Evolutionary conservation across 345 rosid species (phyloP), one percentile per base, ranked within the genome.

Genomic region (Bruguiera sexangula): DNA sequence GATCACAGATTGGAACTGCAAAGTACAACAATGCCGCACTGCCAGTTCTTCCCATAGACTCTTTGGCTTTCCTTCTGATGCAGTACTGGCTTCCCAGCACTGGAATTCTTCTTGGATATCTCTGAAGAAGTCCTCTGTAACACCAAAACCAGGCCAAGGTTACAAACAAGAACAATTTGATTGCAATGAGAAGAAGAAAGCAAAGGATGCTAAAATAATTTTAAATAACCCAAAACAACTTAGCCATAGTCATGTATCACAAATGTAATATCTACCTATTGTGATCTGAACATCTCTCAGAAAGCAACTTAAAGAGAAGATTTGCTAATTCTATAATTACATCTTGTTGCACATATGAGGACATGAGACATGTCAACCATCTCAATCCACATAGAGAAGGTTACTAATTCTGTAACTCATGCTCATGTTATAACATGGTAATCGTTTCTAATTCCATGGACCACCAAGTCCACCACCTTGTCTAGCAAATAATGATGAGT

Each of bases 11-110:
- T 13, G 59, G 39, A 66, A 37, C 36, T 19, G 65, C 4, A 31
- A 53, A 69, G 62, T 62, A 61, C 39, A 72, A n/a, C 20, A 63
- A 34, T 48, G 32, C 6, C 93, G 65, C 83, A 91, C 97, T 70
- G 88, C 83, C 66, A 94, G 72, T 81, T 91, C 98, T 75, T 94
- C 98, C 98, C 98, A 94, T 27, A 94, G 88, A 84, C 96, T 88
- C 83, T 87, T 91, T 0, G 96, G 97, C 77, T 84, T 89, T 62
- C 88, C 98, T 55, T 88, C 85, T 6, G 93, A 79, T 61, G 97
- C 79, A 21, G 84, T 83, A 76, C 76, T 87, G 18, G 89, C 84
- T 79, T 94, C 98, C 96, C 96, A 91, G 63, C 85, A 88, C 58
- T 66, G 89, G 70, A 72, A 94, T 81, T 94, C 99, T 76, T 89